Percentiles rank a stretch among this genome's conserved stretches.
These are phyloP conservation scores for Dinochytrium kinnereticum DNA, from an alignment of 371 early-diverging fungal genomes.

Conservation along the genomic window DNA sequence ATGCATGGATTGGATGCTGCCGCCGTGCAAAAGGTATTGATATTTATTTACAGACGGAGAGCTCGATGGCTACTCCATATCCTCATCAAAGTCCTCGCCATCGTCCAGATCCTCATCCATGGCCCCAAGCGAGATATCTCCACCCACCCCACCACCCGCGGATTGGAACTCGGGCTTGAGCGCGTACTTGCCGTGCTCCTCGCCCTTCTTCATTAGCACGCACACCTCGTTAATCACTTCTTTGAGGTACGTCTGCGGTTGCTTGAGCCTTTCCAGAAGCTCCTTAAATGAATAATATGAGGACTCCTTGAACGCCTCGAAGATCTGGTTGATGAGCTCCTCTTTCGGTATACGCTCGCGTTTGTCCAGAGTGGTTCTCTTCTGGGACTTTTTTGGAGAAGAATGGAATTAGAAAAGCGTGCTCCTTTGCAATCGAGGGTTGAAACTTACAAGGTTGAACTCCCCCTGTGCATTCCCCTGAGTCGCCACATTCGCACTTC, in stretches of 20 bases:
- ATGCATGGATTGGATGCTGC: too few relatives aligned
- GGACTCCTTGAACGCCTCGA: conserved; percentile 78
- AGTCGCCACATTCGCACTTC: conserved; percentile 1
- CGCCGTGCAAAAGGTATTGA: too few relatives aligned
- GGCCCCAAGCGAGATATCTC: background rate
- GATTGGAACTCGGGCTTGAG: conserved; percentile 86
- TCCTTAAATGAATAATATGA: conserved; percentile 89
- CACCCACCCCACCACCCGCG: background rate
- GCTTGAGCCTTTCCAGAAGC: conserved; percentile 78
- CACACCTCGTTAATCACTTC: conserved; percentile 85
- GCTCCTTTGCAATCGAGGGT: background rate
- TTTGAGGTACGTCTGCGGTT: conserved; percentile 80
- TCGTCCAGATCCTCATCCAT: conserved; percentile 12
- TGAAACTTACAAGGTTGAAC: background rate
- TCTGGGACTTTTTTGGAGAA: conserved; percentile 22
- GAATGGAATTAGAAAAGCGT: background rate
- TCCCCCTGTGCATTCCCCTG: background rate
- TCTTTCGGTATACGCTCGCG: conserved; percentile 83
- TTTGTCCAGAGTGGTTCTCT: conserved; percentile 54
- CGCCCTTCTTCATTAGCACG: conserved; percentile 81
- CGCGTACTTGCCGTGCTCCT: conserved; percentile 80
- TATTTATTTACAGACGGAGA: too few relatives aligned
- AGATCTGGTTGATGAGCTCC: conserved; percentile 83
- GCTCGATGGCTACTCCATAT: too few relatives aligned
- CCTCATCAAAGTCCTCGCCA: background rate